Evolutionary conservation across 768 basidiomycete species (phyloP).

Genomic region (Termitomyces sp.): DNA sequence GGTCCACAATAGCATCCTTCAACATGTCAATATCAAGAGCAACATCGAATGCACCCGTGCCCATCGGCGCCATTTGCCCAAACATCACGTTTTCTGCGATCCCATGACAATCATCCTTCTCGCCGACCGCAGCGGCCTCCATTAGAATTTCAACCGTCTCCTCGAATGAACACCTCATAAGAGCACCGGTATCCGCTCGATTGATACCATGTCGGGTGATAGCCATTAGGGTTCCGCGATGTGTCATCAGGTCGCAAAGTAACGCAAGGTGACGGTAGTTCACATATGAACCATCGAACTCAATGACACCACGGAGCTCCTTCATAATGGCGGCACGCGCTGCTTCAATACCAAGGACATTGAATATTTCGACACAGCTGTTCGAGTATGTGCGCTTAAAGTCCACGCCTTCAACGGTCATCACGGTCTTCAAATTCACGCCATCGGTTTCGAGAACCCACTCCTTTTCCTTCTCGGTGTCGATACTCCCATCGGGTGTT

Average conservation of each 20-base stretch:
- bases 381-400: slow-evolving; percentile 92
- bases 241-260: slow-evolving; percentile 98
- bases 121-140: slow-evolving; percentile 97
- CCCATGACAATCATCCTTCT: slow-evolving; percentile 97
- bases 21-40: slow-evolving; percentile 97
- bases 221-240: slow-evolving; percentile 91
- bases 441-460: slow-evolving; percentile 99
- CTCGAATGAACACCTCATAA: slow-evolving; percentile 99
- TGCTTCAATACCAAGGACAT: slow-evolving; percentile 95
- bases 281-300: slow-evolving; percentile 99
- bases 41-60: slow-evolving; percentile 94
- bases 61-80: slow-evolving; percentile 99
- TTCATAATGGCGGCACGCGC: slow-evolving; percentile 91
- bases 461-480: slow-evolving; percentile 78
- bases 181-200: slow-evolving; percentile 95
- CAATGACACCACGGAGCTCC: slow-evolving; percentile 93
- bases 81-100: slow-evolving; percentile 99
- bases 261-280: slow-evolving; percentile 96
- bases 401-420: slow-evolving; percentile 95
- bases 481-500: slow-evolving; percentile 58
- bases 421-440: slow-evolving; percentile 90
- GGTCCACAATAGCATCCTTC: slow-evolving; percentile 97
- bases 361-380: slow-evolving; percentile 92
- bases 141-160: slow-evolving; percentile 99
- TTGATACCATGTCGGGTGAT: slow-evolving; percentile 99